Conservation (phyloP, 805 yeast species). For the Yarrowia yakushimensis region DNA sequence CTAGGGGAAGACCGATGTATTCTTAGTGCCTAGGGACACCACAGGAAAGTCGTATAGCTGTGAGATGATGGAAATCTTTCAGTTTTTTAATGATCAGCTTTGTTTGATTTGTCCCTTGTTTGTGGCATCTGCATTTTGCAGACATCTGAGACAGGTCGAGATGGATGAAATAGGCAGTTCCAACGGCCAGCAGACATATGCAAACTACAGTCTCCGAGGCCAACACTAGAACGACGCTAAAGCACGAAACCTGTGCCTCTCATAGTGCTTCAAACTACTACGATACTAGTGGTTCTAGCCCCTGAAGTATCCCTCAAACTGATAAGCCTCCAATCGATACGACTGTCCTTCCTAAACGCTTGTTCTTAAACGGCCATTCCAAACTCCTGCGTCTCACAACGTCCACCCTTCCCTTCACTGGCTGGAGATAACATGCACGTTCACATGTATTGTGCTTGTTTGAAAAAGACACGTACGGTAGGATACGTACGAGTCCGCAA, state of each 20-base stretch:
- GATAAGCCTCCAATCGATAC: no score
- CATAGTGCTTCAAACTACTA: background rate
- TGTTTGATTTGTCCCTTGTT: no score
- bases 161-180: no score
- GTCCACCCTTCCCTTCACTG: background rate
- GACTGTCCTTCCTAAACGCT: no score
- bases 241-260: background rate
- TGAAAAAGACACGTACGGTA: background rate
- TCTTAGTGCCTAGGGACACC: no score
- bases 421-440: slow-evolving; percentile 2
- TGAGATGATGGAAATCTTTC: no score
- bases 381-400: background rate
- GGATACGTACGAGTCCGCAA: background rate
- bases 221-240: background rate
- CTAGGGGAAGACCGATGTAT: no score
- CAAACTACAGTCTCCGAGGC: background rate
- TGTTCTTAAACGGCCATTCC: background rate
- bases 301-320: background rate
- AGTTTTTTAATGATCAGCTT: no score
- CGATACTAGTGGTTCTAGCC: background rate
- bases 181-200: no score
- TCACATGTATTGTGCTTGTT: background rate
- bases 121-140: no score
- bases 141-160: no score
- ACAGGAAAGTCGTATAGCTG: no score